Conservation (phyloP, 192 early-diverging fungal genomes). For the Coemansia sp. region DNA sequence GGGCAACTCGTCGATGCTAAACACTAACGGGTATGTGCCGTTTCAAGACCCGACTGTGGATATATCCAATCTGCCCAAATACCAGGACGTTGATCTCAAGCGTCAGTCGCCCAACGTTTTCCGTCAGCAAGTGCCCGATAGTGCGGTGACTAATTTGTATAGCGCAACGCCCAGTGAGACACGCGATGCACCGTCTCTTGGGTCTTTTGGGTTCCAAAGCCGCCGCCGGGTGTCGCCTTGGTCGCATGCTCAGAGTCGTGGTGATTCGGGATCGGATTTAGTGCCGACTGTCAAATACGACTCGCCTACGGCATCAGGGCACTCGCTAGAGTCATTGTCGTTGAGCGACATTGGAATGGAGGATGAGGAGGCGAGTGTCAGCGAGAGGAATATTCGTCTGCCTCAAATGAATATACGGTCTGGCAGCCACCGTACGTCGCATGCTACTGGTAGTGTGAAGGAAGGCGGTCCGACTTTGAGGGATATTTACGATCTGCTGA, state of each 20-base stretch:
- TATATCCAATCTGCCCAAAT: slow-evolving; percentile 30
- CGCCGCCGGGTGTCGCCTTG: background rate
- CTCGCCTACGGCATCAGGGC: slow-evolving; percentile 21
- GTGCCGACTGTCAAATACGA: slow-evolving; percentile 26
- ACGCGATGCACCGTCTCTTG: background rate
- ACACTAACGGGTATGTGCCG: slow-evolving; percentile 35
- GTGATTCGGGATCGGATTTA: slow-evolving; percentile 1
- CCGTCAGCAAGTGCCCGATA: background rate
- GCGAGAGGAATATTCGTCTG: too few relatives aligned
- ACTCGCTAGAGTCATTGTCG: slow-evolving; percentile 9
- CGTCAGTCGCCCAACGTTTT: background rate
- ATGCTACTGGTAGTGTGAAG: background rate
- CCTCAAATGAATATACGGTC: too few relatives aligned
- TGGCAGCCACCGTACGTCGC: background rate
- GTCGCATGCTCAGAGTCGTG: background rate
- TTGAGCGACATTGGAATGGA: slow-evolving; percentile 9
- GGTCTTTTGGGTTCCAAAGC: background rate
- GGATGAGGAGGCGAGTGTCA: background rate
- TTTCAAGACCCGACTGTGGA: slow-evolving; percentile 57
- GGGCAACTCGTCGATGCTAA: slow-evolving; percentile 11
- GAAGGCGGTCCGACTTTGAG: slow-evolving; percentile 31
- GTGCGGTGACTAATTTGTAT: background rate
- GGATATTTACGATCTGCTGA: slow-evolving; percentile 49
- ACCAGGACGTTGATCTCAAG: slow-evolving; percentile 27
- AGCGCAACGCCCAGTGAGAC: background rate